phyloP scores from a whole-genome alignment of 179 eudicot genomes.

The Vitellaria paradoxa region DNA sequence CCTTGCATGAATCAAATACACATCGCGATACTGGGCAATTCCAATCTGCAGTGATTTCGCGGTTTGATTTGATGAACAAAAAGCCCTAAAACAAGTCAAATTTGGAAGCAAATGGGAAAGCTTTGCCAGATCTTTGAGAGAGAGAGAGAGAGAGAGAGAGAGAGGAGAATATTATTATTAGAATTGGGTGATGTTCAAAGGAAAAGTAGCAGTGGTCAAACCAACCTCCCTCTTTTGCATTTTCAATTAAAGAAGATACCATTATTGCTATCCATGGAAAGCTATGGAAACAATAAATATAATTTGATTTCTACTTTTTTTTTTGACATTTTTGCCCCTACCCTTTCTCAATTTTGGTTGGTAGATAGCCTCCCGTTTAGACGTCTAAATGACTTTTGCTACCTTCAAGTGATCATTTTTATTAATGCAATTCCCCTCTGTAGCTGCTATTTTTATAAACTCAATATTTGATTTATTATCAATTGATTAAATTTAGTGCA shows the following conservation, averaged over 20 bases:
- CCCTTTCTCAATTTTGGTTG: too few species aligned
- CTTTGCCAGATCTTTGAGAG: constrained; percentile 23
- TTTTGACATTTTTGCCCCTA: constrained; percentile 23
- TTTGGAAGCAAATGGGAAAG: constrained; percentile 34
- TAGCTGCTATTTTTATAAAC: too few species aligned
- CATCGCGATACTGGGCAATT: background rate
- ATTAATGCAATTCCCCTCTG: too few species aligned
- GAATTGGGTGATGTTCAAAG: constrained; percentile 9
- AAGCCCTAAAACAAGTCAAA: constrained; percentile 30
- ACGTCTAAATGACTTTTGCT: too few species aligned
- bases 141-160: constrained; percentile 1
- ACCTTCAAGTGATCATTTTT: too few species aligned
- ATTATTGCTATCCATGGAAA: background rate
- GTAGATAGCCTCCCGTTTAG: too few species aligned
- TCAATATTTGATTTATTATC: too few species aligned
- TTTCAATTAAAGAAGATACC: background rate
- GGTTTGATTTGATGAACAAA: constrained; percentile 9
- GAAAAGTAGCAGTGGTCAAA: constrained; percentile 52
- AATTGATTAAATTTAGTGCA: too few species aligned
- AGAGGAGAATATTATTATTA: constrained; percentile 9
- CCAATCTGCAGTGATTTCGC: background rate
- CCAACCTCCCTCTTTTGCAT: constrained; percentile 34
- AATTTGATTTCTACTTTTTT: constrained; percentile 16
- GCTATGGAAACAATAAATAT: constrained; percentile 1
- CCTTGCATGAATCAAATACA: background rate